Conservation (phyloP, 148 eudicot genomes). For the Nepenthes mirabilis region DNA sequence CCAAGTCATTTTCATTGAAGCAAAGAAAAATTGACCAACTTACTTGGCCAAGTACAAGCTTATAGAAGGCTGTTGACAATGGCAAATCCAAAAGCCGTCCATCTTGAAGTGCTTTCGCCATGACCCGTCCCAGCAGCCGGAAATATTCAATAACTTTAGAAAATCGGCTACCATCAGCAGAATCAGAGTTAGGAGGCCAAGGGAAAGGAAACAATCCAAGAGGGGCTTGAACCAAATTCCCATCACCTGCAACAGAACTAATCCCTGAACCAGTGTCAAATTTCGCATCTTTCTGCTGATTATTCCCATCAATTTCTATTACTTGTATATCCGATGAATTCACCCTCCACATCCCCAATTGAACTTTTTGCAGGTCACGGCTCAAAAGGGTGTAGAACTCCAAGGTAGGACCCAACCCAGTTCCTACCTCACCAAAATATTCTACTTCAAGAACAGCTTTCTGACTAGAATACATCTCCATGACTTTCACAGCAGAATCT, state of each 20-base stretch:
- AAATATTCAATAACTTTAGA: conserved; percentile 60
- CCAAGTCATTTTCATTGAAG: not conserved
- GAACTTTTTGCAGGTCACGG: conserved; percentile 79
- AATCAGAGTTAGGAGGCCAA: conserved; percentile 54
- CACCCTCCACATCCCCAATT: conserved; percentile 82
- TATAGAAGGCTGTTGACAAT: conserved; percentile 74
- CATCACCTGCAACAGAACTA: conserved; percentile 11
- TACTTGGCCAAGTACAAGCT: conserved; percentile 89
- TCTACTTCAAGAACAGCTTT: conserved; percentile 98
- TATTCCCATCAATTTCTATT: conserved; percentile 39
- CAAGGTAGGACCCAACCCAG: conserved; percentile 95
- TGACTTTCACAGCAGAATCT: conserved; percentile 97
- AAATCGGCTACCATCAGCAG: conserved; percentile 61
- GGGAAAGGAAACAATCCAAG: conserved; percentile 97
- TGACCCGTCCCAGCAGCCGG: conserved; percentile 80
- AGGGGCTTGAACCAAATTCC: conserved; percentile 51
- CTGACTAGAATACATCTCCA: conserved; percentile 99
- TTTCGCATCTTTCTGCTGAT: conserved; percentile 18
- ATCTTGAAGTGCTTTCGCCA: conserved; percentile 99
- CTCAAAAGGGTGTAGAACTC: conserved; percentile 94
- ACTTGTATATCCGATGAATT: conserved; percentile 27
- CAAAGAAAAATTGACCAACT: not conserved
- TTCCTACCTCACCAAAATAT: conserved; percentile 99
- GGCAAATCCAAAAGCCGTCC: conserved; percentile 90
- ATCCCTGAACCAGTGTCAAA: not conserved